A percentile compares a stretch with the other conserved stretches of the same genome.
Evolutionary conservation across 805 yeast genomes (phyloP).

Genomic region (Kazachstania kunashirensis): DNA sequence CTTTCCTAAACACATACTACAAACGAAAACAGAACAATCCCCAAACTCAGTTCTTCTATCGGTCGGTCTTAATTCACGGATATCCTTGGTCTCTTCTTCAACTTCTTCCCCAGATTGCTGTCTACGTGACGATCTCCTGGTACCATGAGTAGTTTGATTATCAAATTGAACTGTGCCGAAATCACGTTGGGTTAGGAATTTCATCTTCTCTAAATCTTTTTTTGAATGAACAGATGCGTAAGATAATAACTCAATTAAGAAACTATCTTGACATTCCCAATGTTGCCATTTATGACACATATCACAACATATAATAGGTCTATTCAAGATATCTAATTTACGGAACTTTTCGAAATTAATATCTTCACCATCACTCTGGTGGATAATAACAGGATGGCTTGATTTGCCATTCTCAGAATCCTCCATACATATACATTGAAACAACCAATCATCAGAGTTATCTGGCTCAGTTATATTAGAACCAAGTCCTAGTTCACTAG

Average conservation of each 20-base stretch:
- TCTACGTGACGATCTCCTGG: slow-evolving; percentile 16
- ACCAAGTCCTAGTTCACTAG: slow-evolving; percentile 14
- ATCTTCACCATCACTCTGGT: slow-evolving; percentile 7
- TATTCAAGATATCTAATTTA: slow-evolving; percentile 6
- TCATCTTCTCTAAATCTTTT: slow-evolving; percentile 2
- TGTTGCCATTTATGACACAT: slow-evolving; percentile 28
- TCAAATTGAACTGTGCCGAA: slow-evolving; percentile 18
- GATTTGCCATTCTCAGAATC: background rate
- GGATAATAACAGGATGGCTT: background rate
- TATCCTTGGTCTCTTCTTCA: slow-evolving; percentile 1
- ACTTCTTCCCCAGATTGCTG: slow-evolving; percentile 2
- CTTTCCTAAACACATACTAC: slow-evolving; percentile 18
- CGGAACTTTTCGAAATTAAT: slow-evolving; percentile 7
- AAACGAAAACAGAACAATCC: slow-evolving; percentile 19
- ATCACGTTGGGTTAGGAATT: slow-evolving; percentile 10
- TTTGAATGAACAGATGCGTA: slow-evolving; percentile 5
- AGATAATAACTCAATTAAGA: slow-evolving; percentile 11
- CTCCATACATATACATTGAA: slow-evolving; percentile 20
- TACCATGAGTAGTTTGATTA: slow-evolving; percentile 7
- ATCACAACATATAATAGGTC: slow-evolving; percentile 27
- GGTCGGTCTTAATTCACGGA: slow-evolving; percentile 14
- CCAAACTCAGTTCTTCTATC: slow-evolving; percentile 17
- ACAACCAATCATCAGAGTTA: slow-evolving; percentile 21
- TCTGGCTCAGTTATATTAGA: slow-evolving; percentile 15
- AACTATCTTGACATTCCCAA: slow-evolving; percentile 23